phyloP scores from a whole-genome alignment of 2,329 filamentous ascomycete genomes.

The Alternaria sp. region DNA sequence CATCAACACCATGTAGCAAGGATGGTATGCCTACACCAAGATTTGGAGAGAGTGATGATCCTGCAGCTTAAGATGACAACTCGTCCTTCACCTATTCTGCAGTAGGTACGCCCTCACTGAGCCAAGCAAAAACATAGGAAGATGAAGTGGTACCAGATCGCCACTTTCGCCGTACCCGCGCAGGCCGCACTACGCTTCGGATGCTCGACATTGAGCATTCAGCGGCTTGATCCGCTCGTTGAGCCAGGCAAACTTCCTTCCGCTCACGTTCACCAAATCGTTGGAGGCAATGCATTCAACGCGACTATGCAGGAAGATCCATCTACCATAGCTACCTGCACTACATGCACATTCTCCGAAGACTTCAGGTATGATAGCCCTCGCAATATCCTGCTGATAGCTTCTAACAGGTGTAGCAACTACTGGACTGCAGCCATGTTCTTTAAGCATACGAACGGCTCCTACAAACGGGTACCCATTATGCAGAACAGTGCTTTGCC shows the following conservation, averaged over 20 bases:
- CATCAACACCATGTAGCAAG: conserved; percentile 6
- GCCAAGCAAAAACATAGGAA: conserved; percentile 3
- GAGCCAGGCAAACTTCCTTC: conserved; percentile 29
- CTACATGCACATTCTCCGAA: conserved; percentile 28
- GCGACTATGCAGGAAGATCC: conserved; percentile 27
- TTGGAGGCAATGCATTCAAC: conserved; percentile 34
- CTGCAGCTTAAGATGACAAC: conserved; percentile 6
- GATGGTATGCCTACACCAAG: not conserved
- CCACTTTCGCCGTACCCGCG: conserved; percentile 23
- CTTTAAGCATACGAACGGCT: conserved; percentile 39
- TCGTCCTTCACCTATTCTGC: not conserved
- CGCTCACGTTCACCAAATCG: conserved; percentile 33
- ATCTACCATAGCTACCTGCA: conserved; percentile 18
- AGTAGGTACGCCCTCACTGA: not conserved
- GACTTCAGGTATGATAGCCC: conserved; percentile 22
- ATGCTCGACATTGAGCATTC: conserved; percentile 33
- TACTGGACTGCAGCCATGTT: conserved; percentile 46
- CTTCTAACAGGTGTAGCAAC: conserved; percentile 17
- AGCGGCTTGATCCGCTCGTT: conserved; percentile 40
- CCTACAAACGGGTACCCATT: conserved; percentile 38
- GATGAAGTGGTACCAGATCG: conserved; percentile 31
- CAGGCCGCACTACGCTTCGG: conserved; percentile 37
- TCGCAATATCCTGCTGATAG: not conserved
- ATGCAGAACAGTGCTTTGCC: conserved; percentile 23
- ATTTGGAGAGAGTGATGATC: not conserved